A percentile compares a stretch with the other conserved stretches of the same genome.
Conservation (phyloP, 768 basidiomycete species). For the Hericium alpestre region DNA sequence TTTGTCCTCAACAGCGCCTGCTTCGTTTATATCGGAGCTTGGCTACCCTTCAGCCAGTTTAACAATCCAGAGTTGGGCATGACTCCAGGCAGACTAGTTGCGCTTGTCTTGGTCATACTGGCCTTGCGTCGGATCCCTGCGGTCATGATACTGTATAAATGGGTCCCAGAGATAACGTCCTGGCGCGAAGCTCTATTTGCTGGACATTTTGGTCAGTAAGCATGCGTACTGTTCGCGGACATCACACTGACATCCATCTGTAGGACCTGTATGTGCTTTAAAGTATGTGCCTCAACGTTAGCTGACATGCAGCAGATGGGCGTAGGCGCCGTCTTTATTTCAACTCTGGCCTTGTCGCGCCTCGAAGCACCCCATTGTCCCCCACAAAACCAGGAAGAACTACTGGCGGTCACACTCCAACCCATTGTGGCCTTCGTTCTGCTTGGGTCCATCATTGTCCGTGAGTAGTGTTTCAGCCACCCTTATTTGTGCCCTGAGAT, state of each 20-base stretch:
- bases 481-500: not conserved
- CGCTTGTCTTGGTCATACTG: constrained; percentile 59
- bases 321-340: constrained; percentile 84
- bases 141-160: constrained; percentile 65
- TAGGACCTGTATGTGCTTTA: constrained; percentile 36
- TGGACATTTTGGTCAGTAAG: constrained; percentile 69
- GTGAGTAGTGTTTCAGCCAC: constrained; percentile 31
- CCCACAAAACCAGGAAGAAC: constrained; percentile 57
- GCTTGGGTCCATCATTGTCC: constrained; percentile 73
- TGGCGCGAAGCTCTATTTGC: constrained; percentile 85
- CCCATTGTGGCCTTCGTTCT: constrained; percentile 86
- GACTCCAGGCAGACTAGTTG: constrained; percentile 57
- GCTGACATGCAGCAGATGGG: constrained; percentile 53
- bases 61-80: constrained; percentile 47
- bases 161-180: constrained; percentile 77
- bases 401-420: constrained; percentile 59
- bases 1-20: constrained; percentile 73
- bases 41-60: constrained; percentile 61
- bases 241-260: not conserved
- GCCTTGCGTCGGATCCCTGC: constrained; percentile 72
- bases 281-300: constrained; percentile 1
- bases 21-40: constrained; percentile 82
- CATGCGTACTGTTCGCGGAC: not conserved
- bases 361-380: constrained; percentile 49
- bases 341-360: constrained; percentile 54